These are phyloP conservation scores for Candida dubliniensis DNA, from an alignment of 1,139 yeast genomes.

Conservation along the genomic window DNA sequence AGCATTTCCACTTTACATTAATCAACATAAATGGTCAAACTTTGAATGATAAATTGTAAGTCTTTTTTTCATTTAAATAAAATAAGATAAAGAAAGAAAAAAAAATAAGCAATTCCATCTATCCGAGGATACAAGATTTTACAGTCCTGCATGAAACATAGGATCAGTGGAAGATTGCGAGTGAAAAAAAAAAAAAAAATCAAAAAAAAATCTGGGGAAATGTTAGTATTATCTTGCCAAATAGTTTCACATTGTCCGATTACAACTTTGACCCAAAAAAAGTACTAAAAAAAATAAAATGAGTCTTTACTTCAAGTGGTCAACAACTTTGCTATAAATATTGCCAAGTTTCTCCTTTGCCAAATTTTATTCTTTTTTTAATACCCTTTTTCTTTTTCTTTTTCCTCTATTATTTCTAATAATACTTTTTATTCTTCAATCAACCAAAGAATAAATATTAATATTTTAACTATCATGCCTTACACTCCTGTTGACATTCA, in stretches of 20 bases:
- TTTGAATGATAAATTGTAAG: not conserved
- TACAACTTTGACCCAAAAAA: not conserved
- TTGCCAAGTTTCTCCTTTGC: conserved; percentile 1
- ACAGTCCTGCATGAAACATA: not conserved
- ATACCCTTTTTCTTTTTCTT: conserved; percentile 1
- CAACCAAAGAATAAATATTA: not conserved
- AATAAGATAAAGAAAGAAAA: not conserved
- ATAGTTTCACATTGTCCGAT: not conserved
- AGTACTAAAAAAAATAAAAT: not conserved
- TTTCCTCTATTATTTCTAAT: not conserved
- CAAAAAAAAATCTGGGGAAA: conserved; percentile 10
- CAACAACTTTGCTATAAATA: conserved; percentile 3
- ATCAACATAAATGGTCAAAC: not conserved
- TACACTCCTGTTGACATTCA: conserved; percentile 56
- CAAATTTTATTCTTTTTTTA: conserved; percentile 2
- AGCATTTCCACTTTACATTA: too few relatives aligned
- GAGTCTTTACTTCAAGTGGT: not conserved
- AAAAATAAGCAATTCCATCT: conserved; percentile 2
- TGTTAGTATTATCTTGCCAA: too few relatives aligned
- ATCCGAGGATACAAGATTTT: conserved; percentile 4
- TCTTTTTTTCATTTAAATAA: not conserved
- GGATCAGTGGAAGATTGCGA: conserved; percentile 5
- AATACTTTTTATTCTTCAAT: not conserved
- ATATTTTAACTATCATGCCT: conserved; percentile 33
- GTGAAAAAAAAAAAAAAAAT: not conserved